These are phyloP conservation scores for Didymella glomerata DNA, from an alignment of 2,329 filamentous ascomycete species.

Conservation along the genomic window DNA sequence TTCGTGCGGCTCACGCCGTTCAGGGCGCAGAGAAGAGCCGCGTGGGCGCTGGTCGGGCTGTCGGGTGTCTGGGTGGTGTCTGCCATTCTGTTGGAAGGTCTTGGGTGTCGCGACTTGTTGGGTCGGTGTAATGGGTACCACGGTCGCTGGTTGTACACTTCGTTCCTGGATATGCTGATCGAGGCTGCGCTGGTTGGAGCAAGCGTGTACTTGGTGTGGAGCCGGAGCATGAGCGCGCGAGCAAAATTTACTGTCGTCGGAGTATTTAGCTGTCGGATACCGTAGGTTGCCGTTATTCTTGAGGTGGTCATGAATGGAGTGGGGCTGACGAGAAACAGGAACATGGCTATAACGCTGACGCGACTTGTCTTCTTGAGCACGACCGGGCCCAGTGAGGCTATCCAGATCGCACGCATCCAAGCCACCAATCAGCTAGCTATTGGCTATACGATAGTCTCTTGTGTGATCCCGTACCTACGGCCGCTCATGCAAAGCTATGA, in stretches of 20 bases:
- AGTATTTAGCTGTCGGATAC: conserved; percentile 23
- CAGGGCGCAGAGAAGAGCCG: conserved; percentile 7
- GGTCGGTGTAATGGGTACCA: conserved; percentile 1
- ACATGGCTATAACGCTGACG: conserved; percentile 10
- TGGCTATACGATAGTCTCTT: conserved; percentile 21
- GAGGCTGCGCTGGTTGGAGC: conserved; percentile 24
- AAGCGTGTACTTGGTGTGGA: conserved; percentile 21
- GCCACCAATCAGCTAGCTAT: conserved; percentile 17
- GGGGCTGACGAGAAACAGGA: not conserved
- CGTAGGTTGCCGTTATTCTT: not conserved
- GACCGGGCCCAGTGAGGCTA: not conserved
- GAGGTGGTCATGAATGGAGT: not conserved
- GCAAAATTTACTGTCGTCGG: conserved; percentile 26
- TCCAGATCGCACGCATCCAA: conserved; percentile 15
- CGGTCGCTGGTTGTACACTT: conserved; percentile 25
- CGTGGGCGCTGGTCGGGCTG: conserved; percentile 8
- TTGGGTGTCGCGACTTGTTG: not conserved
- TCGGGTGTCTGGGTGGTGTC: conserved; percentile 21
- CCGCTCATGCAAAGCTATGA: conserved; percentile 27
- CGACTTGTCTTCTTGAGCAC: conserved; percentile 7
- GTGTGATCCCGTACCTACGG: conserved; percentile 23
- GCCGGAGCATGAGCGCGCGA: conserved; percentile 15
- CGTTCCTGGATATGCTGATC: conserved; percentile 19
- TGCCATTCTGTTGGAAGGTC: conserved; percentile 17
- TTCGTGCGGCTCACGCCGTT: conserved; percentile 25